phyloP scores from a whole-genome alignment of 495 filamentous ascomycete genomes.

The Hypomontagnella submonticulosa region DNA sequence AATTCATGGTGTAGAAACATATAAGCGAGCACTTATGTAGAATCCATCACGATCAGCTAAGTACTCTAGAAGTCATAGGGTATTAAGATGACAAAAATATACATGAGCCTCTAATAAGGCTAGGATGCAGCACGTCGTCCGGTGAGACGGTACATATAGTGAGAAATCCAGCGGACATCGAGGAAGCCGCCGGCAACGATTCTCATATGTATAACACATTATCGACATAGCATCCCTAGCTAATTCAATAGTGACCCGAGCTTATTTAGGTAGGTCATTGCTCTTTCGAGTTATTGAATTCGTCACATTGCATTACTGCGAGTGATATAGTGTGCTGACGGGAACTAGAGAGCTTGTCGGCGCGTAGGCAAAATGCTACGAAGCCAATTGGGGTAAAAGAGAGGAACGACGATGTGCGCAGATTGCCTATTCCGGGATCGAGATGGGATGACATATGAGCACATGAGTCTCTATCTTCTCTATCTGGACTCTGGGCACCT shows the following conservation, averaged over 20 bases:
- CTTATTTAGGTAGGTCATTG: neutral
- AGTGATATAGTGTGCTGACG: slow-evolving; percentile 27
- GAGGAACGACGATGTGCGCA: slow-evolving; percentile 31
- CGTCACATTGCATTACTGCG: slow-evolving; percentile 38
- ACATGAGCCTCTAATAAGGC: slow-evolving; percentile 2
- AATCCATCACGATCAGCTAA: slow-evolving; percentile 15
- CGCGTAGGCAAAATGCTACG: slow-evolving; percentile 35
- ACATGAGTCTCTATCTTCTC: slow-evolving; percentile 15
- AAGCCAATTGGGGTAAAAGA: slow-evolving; percentile 44
- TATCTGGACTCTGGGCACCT: slow-evolving; percentile 3
- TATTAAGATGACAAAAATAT: neutral
- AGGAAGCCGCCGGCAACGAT: slow-evolving; percentile 14
- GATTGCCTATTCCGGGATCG: slow-evolving; percentile 31
- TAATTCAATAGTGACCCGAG: neutral
- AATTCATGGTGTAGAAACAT: slow-evolving; percentile 3
- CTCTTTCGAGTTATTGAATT: neutral
- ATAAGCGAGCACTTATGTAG: slow-evolving; percentile 1
- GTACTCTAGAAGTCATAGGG: slow-evolving; percentile 15
- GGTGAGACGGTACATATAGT: slow-evolving; percentile 16
- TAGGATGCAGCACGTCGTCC: slow-evolving; percentile 3
- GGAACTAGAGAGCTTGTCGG: slow-evolving; percentile 38
- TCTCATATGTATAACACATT: slow-evolving; percentile 1
- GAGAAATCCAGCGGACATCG: slow-evolving; percentile 22
- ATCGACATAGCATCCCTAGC: slow-evolving; percentile 4
- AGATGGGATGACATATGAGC: slow-evolving; percentile 33